These are phyloP conservation scores for Candida khao-thaluensis DNA, from an alignment of 805 yeast species.

Conservation along the genomic window DNA sequence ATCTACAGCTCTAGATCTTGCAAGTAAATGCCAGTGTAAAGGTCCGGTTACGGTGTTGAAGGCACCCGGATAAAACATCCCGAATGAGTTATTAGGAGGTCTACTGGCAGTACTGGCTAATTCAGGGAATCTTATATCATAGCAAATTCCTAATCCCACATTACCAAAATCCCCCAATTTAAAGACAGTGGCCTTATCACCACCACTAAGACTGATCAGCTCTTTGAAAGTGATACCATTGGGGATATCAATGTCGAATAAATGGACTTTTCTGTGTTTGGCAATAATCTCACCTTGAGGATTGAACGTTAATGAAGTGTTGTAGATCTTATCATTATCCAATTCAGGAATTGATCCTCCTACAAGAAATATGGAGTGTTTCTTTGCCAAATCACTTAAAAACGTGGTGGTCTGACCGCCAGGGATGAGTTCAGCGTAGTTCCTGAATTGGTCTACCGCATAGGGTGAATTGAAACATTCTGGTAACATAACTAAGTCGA, in stretches of 20 bases:
- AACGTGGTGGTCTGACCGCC: slow-evolving; percentile 64
- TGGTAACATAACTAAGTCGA: slow-evolving; percentile 81
- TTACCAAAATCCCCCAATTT: slow-evolving; percentile 62
- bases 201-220: slow-evolving; percentile 71
- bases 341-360: slow-evolving; percentile 94
- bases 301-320: slow-evolving; percentile 77
- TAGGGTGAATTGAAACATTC: slow-evolving; percentile 98
- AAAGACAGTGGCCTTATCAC: slow-evolving; percentile 77
- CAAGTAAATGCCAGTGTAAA: slow-evolving; percentile 76
- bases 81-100: slow-evolving; percentile 56
- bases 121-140: slow-evolving; percentile 80
- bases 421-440: slow-evolving; percentile 87
- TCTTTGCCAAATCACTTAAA: slow-evolving; percentile 64
- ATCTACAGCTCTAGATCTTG: slow-evolving; percentile 72
- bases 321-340: slow-evolving; percentile 54
- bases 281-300: slow-evolving; percentile 76
- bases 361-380: slow-evolving; percentile 60
- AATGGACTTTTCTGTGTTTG: slow-evolving; percentile 82
- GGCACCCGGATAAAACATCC: slow-evolving; percentile 82
- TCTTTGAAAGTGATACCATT: slow-evolving; percentile 88
- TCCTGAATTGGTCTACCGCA: slow-evolving; percentile 78
- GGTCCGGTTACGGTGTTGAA: slow-evolving; percentile 86
- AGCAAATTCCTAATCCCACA: slow-evolving; percentile 84
- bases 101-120: slow-evolving; percentile 70
- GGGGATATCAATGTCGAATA: slow-evolving; percentile 92